Base-by-base conservation (phyloP, 2,329 filamentous ascomycete species). In the Lachnellula willkommii region DNA sequence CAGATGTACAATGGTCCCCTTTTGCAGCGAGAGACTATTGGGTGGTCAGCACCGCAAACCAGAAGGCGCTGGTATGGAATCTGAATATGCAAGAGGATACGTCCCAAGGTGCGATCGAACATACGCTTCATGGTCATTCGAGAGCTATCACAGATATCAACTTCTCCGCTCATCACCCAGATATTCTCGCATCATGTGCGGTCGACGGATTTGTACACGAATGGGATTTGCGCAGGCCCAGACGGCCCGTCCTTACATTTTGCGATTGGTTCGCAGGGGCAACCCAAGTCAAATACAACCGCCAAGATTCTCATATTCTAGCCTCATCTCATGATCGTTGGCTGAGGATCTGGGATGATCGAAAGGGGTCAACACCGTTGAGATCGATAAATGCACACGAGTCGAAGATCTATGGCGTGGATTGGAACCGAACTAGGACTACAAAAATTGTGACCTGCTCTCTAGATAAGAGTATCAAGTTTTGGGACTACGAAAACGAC, bases 1-100 rank as follows among this genome's bases (percentile, higher is more conserved):
- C 93, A 11, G 93, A 96, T 71, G 92, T 96, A 32, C 93, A 96
- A 72, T 96, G 93, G 93, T 96, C 90, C 11, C 93, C 93, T 1
- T 96, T 96, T 70, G 89, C 92, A 12, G 84, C 82, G 20, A 83
- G 92, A 48, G 89, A 95, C 70, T 92, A 92, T 66, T 96, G 93
- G 92, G 88, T 96, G 17, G 89, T 90, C 37, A 95, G 90, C 57
- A 96, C 92, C 1, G 93, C 91, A 17, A 96, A 96, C 70, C 92
- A 96, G 70, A 90, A 94, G 64, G 94, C 92, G 20, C 77, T 96
- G 50, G 89, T 96, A 20, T 96, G 91, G 91, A 96, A 96, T 70
- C 77, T 96, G 58, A 90, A 88, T 62, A 80, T 90, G 69, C 75
- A 76, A 51, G 76, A 76, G 52, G 89, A 93, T 64, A 89, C 88